phyloP scores from a whole-genome alignment of 83 land plant genomes.

The Isoetes engelmannii region DNA sequence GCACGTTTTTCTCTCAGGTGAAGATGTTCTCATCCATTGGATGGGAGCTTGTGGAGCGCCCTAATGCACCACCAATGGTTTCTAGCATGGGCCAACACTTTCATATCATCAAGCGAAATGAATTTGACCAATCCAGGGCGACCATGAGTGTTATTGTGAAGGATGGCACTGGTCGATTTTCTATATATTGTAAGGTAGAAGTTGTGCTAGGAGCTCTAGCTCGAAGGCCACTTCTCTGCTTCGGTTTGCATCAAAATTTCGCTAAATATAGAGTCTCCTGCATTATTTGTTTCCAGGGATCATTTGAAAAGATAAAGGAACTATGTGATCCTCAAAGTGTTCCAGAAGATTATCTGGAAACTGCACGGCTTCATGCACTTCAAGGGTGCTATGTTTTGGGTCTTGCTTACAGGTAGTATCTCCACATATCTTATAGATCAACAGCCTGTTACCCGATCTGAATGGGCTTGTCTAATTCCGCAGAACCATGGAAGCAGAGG shows the following conservation, averaged over 20 bases:
- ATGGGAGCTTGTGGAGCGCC: slow-evolving; percentile 29
- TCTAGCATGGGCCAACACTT: slow-evolving; percentile 17
- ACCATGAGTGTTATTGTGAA: slow-evolving; percentile 37
- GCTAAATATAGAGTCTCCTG: no score
- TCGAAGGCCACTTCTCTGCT: no score
- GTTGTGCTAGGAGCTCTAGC: not conserved
- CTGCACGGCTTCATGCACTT: slow-evolving; percentile 37
- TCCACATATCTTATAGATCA: not conserved
- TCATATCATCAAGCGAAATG: slow-evolving; percentile 29
- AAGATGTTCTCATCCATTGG: slow-evolving; percentile 35
- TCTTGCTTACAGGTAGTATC: slow-evolving; percentile 30
- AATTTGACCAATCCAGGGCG: slow-evolving; percentile 35
- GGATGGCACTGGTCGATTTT: slow-evolving; percentile 15
- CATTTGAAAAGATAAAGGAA: slow-evolving; percentile 35
- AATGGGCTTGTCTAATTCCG: no score
- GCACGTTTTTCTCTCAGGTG: slow-evolving; percentile 15
- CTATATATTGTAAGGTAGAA: slow-evolving; percentile 30
- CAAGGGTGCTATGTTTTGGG: slow-evolving; percentile 42
- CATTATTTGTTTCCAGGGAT: slow-evolving; percentile 22
- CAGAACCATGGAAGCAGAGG: not conserved
- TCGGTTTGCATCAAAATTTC: no score
- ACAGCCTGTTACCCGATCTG: no score
- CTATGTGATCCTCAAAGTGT: slow-evolving; percentile 18
- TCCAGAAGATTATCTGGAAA: slow-evolving; percentile 22
- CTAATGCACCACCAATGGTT: slow-evolving; percentile 22